phyloP scores from a whole-genome alignment of 2,329 filamentous ascomycete genomes.

The Penicillium sp. region DNA sequence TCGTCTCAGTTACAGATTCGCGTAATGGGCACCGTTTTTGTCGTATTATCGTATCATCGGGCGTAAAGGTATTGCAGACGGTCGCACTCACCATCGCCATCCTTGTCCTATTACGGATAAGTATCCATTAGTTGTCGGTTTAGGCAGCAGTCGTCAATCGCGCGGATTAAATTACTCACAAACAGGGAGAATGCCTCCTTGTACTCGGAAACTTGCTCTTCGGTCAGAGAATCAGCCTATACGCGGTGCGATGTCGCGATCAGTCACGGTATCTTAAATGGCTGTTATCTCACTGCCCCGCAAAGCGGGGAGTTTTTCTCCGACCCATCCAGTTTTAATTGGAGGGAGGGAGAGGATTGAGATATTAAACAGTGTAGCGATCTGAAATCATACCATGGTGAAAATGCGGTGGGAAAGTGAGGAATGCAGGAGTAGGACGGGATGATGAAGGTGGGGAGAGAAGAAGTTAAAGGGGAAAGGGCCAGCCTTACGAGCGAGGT shows the following conservation, averaged over 20 bases:
- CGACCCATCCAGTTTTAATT: background rate
- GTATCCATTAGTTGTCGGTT: background rate
- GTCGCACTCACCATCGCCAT: slow-evolving; percentile 76
- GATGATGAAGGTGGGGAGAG: slow-evolving; percentile 20
- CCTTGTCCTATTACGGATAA: slow-evolving; percentile 66
- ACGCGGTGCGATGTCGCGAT: slow-evolving; percentile 22
- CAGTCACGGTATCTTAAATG: slow-evolving; percentile 25
- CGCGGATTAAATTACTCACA: slow-evolving; percentile 62
- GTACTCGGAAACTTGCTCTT: slow-evolving; percentile 99
- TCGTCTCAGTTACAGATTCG: slow-evolving; percentile 8
- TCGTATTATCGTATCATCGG: background rate
- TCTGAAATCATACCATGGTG: slow-evolving; percentile 33
- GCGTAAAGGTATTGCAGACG: background rate
- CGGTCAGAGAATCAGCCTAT: slow-evolving; percentile 95
- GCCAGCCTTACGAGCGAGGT: slow-evolving; percentile 22
- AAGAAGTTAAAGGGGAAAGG: slow-evolving; percentile 23
- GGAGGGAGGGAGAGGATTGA: background rate
- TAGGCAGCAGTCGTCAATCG: background rate
- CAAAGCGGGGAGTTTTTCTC: slow-evolving; percentile 32
- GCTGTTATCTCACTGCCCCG: slow-evolving; percentile 30
- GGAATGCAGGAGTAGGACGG: slow-evolving; percentile 16
- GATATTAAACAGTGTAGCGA: background rate
- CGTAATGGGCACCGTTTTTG: background rate
- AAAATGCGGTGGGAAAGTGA: slow-evolving; percentile 6
- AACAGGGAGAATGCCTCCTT: slow-evolving; percentile 99